Conservation (phyloP, 805 yeast genomes). For the Wickerhamiella brachini region DNA sequence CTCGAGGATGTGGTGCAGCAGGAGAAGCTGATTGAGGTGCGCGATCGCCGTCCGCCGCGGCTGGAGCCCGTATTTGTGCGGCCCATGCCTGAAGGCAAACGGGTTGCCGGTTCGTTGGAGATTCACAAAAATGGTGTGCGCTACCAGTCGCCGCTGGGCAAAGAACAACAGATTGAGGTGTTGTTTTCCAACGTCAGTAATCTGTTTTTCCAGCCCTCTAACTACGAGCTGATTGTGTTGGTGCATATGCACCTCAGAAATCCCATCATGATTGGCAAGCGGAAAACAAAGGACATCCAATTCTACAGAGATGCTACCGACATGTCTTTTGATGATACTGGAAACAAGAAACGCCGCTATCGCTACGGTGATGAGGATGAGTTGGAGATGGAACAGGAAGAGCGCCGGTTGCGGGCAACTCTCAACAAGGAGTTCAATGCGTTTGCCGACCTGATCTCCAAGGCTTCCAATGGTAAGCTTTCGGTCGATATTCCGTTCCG, state of each 20-base stretch:
- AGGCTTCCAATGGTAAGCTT: slow-evolving; percentile 66
- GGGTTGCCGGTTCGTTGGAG: slow-evolving; percentile 78
- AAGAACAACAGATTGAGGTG: slow-evolving; percentile 79
- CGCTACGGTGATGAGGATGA: slow-evolving; percentile 98
- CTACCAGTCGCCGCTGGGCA: slow-evolving; percentile 72
- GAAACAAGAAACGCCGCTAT: slow-evolving; percentile 73
- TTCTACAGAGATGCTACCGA: slow-evolving; percentile 95
- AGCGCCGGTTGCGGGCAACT: slow-evolving; percentile 78
- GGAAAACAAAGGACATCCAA: slow-evolving; percentile 89
- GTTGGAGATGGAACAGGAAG: slow-evolving; percentile 96
- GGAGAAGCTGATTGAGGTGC: slow-evolving; percentile 70
- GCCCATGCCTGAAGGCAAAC: slow-evolving; percentile 95
- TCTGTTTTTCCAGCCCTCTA: slow-evolving; percentile 88
- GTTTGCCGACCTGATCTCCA: slow-evolving; percentile 84
- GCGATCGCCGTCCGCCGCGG: slow-evolving; percentile 72
- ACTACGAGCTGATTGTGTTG: slow-evolving; percentile 82
- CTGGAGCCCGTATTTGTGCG: slow-evolving; percentile 81
- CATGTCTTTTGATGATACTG: slow-evolving; percentile 92
- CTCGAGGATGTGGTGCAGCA: slow-evolving; percentile 90
- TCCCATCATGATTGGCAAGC: slow-evolving; percentile 91
- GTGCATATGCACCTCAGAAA: slow-evolving; percentile 86
- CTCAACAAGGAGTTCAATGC: slow-evolving; percentile 83
- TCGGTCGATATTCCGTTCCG: slow-evolving; percentile 92
- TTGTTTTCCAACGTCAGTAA: slow-evolving; percentile 85
- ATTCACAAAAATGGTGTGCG: slow-evolving; percentile 94